phyloP scores from a whole-genome alignment of 2,329 filamentous ascomycete genomes.

The Pseudocercospora crystallina region DNA sequence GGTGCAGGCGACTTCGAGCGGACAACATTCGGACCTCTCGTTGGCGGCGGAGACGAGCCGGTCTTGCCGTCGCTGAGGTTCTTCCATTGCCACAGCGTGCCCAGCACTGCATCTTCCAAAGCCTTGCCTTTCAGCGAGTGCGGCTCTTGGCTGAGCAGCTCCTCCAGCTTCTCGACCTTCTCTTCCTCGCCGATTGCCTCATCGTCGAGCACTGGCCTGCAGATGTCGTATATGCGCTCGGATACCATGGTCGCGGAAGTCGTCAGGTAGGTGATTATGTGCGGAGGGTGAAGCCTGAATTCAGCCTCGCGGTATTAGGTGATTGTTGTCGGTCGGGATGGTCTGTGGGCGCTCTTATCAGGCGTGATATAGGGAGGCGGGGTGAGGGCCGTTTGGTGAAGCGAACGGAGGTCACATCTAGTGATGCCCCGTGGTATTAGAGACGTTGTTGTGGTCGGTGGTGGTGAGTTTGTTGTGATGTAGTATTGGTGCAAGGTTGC shows the following conservation, averaged over 20 bases:
- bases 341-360: background rate
- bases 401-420: too few species aligned
- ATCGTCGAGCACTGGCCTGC: slow-evolving; percentile 84
- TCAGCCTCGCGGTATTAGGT: too few species aligned
- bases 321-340: background rate
- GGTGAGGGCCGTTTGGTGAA: too few species aligned
- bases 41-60: slow-evolving; percentile 74
- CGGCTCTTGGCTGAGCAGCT: slow-evolving; percentile 77
- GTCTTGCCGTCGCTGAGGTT: slow-evolving; percentile 58
- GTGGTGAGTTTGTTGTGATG: too few species aligned
- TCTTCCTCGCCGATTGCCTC: slow-evolving; percentile 69
- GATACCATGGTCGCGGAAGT: slow-evolving; percentile 69
- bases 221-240: slow-evolving; percentile 89
- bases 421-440: too few species aligned
- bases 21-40: slow-evolving; percentile 78
- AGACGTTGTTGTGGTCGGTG: too few species aligned
- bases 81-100: slow-evolving; percentile 84
- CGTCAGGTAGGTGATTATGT: slow-evolving; percentile 1
- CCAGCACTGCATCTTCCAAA: slow-evolving; percentile 86
- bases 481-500: too few species aligned
- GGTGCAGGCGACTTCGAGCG: slow-evolving; percentile 89
- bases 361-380: too few species aligned
- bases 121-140: slow-evolving; percentile 66
- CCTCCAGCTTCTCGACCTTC: slow-evolving; percentile 91
- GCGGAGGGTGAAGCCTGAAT: background rate